Conservation (phyloP, 257 asterid genomes). For the Leonotis leonurus region DNA sequence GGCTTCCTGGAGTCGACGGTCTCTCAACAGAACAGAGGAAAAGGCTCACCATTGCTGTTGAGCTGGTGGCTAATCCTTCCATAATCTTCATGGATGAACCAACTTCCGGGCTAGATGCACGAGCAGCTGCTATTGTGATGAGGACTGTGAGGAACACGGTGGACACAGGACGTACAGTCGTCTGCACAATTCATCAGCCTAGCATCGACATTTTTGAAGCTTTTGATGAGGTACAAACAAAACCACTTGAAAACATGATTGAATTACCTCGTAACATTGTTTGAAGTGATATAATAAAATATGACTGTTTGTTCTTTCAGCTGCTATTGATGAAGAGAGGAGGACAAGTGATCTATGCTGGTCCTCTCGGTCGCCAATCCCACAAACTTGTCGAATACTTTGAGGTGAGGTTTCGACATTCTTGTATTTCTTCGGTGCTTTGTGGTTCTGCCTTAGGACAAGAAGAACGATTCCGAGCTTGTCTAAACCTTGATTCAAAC, state of each 20-base stretch:
- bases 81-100: conserved; percentile 91
- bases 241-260: not conserved
- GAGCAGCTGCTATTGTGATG: conserved; percentile 93
- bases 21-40: conserved; percentile 85
- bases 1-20: conserved; percentile 80
- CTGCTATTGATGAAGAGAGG: conserved; percentile 43
- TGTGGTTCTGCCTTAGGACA: not conserved
- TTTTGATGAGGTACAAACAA: conserved; percentile 58
- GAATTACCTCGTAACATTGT: not conserved
- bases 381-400: conserved; percentile 59
- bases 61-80: conserved; percentile 80
- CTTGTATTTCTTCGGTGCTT: not conserved
- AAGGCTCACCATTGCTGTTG: conserved; percentile 82
- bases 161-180: conserved; percentile 80
- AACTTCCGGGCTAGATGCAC: conserved; percentile 82
- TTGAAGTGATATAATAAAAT: not conserved
- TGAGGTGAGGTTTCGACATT: conserved; percentile 35
- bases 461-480: not conserved
- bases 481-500: not conserved
- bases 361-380: conserved; percentile 61
- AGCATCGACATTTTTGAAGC: conserved; percentile 87
- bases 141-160: conserved; percentile 80
- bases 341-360: conserved; percentile 67
- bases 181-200: conserved; percentile 88
- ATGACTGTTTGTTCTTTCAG: conserved; percentile 3